phyloP scores from a whole-genome alignment of 2,329 filamentous ascomycete genomes.

The Alternaria tenuissima region DNA sequence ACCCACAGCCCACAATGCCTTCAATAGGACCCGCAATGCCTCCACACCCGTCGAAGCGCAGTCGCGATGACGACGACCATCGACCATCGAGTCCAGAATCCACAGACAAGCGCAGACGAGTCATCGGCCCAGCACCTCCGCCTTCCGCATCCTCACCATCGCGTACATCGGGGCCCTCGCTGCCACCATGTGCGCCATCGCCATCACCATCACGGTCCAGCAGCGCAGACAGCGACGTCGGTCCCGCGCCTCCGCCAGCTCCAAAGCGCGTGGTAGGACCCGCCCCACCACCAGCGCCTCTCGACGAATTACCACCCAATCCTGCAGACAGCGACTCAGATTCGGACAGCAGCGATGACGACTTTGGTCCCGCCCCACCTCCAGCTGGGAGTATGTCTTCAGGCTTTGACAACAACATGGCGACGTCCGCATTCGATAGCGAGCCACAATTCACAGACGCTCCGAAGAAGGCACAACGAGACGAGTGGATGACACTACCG shows the following conservation, averaged over 20 bases:
- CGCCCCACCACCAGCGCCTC: slow-evolving; percentile 59
- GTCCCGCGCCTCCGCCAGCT: slow-evolving; percentile 56
- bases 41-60: slow-evolving; percentile 65
- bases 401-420: slow-evolving; percentile 20
- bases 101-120: slow-evolving; percentile 60
- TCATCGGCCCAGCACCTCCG: slow-evolving; percentile 65
- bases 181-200: slow-evolving; percentile 55
- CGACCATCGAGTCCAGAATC: slow-evolving; percentile 52
- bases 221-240: slow-evolving; percentile 38
- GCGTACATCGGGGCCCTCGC: slow-evolving; percentile 61
- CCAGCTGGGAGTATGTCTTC: slow-evolving; percentile 30
- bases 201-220: slow-evolving; percentile 42
- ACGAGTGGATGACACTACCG: slow-evolving; percentile 69
- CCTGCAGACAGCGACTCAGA: slow-evolving; percentile 47
- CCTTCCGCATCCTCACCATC: slow-evolving; percentile 44
- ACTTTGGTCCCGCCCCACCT: slow-evolving; percentile 58
- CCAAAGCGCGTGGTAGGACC: slow-evolving; percentile 60
- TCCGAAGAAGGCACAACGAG: slow-evolving; percentile 67
- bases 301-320: slow-evolving; percentile 56
- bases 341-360: slow-evolving; percentile 52
- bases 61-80: slow-evolving; percentile 58
- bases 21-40: slow-evolving; percentile 76
- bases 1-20: slow-evolving; percentile 61
- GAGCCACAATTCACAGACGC: slow-evolving; percentile 41
- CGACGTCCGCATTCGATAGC: slow-evolving; percentile 43